These are phyloP conservation scores for Colletotrichum sp. DNA, from an alignment of 2,329 filamentous ascomycete genomes.

Conservation along the genomic window DNA sequence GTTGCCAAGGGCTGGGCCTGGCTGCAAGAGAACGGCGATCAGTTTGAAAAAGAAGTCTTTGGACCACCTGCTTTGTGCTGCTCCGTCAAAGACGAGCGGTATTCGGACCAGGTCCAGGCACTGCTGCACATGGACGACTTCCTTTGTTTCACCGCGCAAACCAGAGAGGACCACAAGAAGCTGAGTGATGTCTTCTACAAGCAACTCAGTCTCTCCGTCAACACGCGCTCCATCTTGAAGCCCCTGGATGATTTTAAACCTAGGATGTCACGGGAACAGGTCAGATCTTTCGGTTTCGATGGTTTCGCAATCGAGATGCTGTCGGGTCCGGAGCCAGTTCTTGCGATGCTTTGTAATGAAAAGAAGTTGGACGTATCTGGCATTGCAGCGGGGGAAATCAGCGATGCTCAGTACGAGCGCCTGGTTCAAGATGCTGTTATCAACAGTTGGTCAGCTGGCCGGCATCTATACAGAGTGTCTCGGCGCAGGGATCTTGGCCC, in stretches of 20 bases:
- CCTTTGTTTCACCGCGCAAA: slow-evolving; percentile 79
- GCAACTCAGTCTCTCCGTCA: slow-evolving; percentile 71
- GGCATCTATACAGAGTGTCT: slow-evolving; percentile 66
- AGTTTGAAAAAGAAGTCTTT: slow-evolving; percentile 79
- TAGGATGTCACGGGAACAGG: slow-evolving; percentile 60
- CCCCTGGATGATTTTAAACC: slow-evolving; percentile 60
- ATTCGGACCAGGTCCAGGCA: slow-evolving; percentile 61
- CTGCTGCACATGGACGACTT: slow-evolving; percentile 58
- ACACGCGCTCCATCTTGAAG: slow-evolving; percentile 68
- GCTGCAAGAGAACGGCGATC: slow-evolving; percentile 73
- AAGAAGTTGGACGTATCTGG: slow-evolving; percentile 72
- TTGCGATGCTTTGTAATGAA: slow-evolving; percentile 87
- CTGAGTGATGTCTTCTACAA: slow-evolving; percentile 71
- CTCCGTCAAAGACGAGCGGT: slow-evolving; percentile 75
- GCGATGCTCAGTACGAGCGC: slow-evolving; percentile 70
- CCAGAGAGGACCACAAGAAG: slow-evolving; percentile 73
- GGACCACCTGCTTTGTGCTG: slow-evolving; percentile 84
- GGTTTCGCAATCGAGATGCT: slow-evolving; percentile 82
- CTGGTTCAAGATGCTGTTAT: slow-evolving; percentile 65
- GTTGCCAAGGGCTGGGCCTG: slow-evolving; percentile 78
- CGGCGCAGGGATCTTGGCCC: slow-evolving; percentile 83
- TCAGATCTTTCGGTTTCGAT: slow-evolving; percentile 71
- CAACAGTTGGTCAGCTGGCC: slow-evolving; percentile 72
- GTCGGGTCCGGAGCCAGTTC: slow-evolving; percentile 79
- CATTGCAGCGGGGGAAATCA: slow-evolving; percentile 67